Evolutionary conservation across 495 filamentous ascomycete genomes (phyloP), one percentile per base, ranked within the genome.

Genomic region (Penicillium roqueforti): DNA sequence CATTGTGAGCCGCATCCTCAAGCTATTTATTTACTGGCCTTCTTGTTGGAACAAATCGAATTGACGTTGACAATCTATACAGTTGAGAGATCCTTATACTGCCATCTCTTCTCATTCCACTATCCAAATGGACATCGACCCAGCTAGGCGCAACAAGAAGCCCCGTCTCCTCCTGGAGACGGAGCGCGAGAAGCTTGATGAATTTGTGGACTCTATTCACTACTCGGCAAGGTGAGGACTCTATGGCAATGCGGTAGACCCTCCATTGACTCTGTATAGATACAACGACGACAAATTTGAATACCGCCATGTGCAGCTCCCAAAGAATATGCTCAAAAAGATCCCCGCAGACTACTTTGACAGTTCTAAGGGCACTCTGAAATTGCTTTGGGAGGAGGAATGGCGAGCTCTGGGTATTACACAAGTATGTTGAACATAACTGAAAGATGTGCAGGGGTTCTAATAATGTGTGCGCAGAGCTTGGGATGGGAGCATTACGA

Each of bases 401-500:
- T 98, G 93, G 93, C 81, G 93, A 65, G 90, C 87, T 4, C 78
- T 98, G 63, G 93, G 93, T 26, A 98, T 98, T 57, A 97, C 92
- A 57, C 92, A 96, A 83, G 91, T 93, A 69, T 34, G 75, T 54
- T 53, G 11, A 31, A 26, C 19, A 13, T 28, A 4, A 6, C 16
- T 9, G 7, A 14, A 19, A n/a, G 13, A 23, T 28, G 28, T 32
- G 42, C 16, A 11, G 18, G 29, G 26, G 23, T 14, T 37, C 69
- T 76, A 54, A 72, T 49, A 32, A 36, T 8, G 31, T 14, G 31
- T 29, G 29, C 51, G 16, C 56, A 97, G 91, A 97, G 95, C 70
- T 76, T 97, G 57, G 93, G 93, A 23, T 98, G 93, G 93, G 92
- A 97, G 66, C 93, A 98, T 72, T 98, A 98, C 60, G 93, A 98